phyloP scores from a whole-genome alignment of 2,329 filamentous ascomycete genomes.

The Fusarium sp. region DNA sequence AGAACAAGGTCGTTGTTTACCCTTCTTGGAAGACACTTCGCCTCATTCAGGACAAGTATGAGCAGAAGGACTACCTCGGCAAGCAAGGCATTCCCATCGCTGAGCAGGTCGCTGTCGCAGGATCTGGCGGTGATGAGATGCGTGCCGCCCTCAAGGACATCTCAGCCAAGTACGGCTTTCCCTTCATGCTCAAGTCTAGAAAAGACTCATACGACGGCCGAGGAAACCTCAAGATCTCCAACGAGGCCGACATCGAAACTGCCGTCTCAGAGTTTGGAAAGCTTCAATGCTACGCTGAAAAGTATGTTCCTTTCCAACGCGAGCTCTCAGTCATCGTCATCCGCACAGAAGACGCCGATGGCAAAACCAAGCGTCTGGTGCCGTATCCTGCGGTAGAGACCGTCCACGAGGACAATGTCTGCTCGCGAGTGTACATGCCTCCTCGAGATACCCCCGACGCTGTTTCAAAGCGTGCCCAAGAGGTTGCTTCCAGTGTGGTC shows the following conservation, averaged over 20 bases:
- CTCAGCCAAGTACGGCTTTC: slow-evolving; percentile 78
- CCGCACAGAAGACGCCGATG: slow-evolving; percentile 80
- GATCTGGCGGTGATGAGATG: slow-evolving; percentile 66
- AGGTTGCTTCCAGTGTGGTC: slow-evolving; percentile 68
- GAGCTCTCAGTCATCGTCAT: slow-evolving; percentile 97
- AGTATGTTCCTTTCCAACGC: slow-evolving; percentile 87
- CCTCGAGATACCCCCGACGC: slow-evolving; percentile 84
- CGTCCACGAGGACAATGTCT: slow-evolving; percentile 94
- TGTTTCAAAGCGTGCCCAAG: slow-evolving; percentile 74
- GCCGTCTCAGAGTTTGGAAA: slow-evolving; percentile 79
- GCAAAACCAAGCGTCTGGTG: slow-evolving; percentile 65
- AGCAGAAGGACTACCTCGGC: slow-evolving; percentile 86
- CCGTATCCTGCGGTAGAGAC: slow-evolving; percentile 95
- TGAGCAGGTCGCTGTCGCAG: slow-evolving; percentile 75
- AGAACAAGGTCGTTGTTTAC: slow-evolving; percentile 73
- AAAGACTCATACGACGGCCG: slow-evolving; percentile 95
- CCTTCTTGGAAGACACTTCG: slow-evolving; percentile 90
- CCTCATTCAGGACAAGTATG: slow-evolving; percentile 93
- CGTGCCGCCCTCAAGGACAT: slow-evolving; percentile 74
- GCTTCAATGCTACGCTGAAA: slow-evolving; percentile 87
- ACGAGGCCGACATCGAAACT: slow-evolving; percentile 65
- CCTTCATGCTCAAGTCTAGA: slow-evolving; percentile 92
- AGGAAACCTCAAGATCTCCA: slow-evolving; percentile 70
- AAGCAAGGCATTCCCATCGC: slow-evolving; percentile 80
- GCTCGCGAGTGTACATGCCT: slow-evolving; percentile 91